Conservation (phyloP, 139 green algal species). For the Ulvella scutata region DNA sequence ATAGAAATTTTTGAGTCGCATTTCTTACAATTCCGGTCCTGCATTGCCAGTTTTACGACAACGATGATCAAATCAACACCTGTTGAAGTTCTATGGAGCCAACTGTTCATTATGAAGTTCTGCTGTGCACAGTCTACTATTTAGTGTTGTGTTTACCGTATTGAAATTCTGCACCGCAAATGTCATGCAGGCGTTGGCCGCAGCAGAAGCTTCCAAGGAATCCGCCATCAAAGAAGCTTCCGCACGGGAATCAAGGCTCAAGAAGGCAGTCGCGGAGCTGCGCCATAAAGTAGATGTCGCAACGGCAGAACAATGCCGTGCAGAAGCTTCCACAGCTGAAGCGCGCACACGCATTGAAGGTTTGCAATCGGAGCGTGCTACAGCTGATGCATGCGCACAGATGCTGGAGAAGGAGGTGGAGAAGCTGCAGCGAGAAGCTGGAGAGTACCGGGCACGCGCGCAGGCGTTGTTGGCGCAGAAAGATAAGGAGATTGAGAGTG, state of each 20-base stretch:
- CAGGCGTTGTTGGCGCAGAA: not conserved
- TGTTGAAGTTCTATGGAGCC: no score
- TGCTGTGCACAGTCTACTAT: no score
- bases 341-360: not conserved
- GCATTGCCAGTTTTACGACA: no score
- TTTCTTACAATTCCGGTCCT: no score
- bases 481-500: not conserved
- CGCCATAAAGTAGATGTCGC: not conserved
- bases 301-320: not conserved
- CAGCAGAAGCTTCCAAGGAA: not conserved
- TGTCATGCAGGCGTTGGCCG: no score
- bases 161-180: no score
- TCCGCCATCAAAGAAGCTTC: not conserved
- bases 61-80: no score
- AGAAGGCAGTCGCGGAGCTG: not conserved
- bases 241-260: not conserved
- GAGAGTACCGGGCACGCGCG: not conserved
- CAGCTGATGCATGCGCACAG: not conserved
- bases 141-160: no score
- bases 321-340: not conserved
- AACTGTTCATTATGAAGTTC: no score
- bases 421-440: not conserved
- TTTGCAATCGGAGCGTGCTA: not conserved
- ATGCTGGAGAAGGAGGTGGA: not conserved
- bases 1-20: no score